Evolutionary conservation across 805 yeast species (phyloP), one percentile per base, ranked within the genome.

Genomic region (Tetrapisispora taiwanensis): DNA sequence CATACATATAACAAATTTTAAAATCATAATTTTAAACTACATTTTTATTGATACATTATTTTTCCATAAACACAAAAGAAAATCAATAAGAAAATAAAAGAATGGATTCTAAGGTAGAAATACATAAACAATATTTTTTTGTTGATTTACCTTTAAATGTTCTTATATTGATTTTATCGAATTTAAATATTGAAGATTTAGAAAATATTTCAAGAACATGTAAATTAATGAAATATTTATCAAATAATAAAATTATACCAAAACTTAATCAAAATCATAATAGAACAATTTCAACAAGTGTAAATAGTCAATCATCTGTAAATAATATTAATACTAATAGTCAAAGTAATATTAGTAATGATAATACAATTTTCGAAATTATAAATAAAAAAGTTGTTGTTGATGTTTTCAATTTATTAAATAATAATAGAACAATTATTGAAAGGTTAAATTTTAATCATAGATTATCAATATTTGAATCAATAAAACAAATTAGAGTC

Each of bases 121-220:
- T 10, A 22, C 17, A 22, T 5, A 24, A 9, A 22, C 27, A 17
- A 4, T 33, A 30, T 30, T 49, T 53, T 34, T 38, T 53, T 35
- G 45, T 43, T 18, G 51, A 52, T 36, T 46, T 60, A 20, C 62
- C 63, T 4, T 39, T 60, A 34, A 52, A 53, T 35, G 49, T 59
- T 4, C 31, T 60, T 30, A 48, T 58, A 41, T 51, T 48, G 32
- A 50, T 60, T 30, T 41, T 59, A 12, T 50, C 56, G 14, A 45
- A 47, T 36, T 43, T 60, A 30, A 52, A 52, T 10, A 43, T 53
- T 36, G 46, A 49, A 30, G 63, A 59, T 37, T 44, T 56, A 18
- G 47, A 46, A 31, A 51, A 49, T 37, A 43, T 56, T 3, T 47
- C 53, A 2, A 45, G 39, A 18, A 52, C 59, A n/a, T 55, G 60